Base-by-base conservation (phyloP, 2,329 filamentous ascomycete species). In the Penicillium capsulatum region DNA sequence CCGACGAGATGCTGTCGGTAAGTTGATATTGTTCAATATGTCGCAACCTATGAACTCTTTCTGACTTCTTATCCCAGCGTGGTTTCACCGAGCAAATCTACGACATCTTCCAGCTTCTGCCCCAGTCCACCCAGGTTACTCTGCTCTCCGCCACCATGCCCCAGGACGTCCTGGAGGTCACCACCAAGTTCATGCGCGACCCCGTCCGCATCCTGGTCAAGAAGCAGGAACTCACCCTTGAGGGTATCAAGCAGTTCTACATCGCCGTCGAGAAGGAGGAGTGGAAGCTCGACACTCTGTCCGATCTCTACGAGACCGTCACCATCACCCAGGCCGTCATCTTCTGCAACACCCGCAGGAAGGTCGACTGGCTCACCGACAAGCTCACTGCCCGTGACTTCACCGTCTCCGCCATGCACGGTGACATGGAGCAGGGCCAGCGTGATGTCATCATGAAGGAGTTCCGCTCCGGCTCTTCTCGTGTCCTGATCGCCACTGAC, bases 121-220 rank as follows among this genome's bases (percentile, higher is more conserved):
- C 92, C 11, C 92, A 90, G 17, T 89, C 91, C 4, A 98, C 92
- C 1, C 92, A 98, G 68, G 92, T 97, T n/a, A 92, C 97, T 2
- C 88, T 98, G 17, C 88, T 98, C 54, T 95, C 88, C 38, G 92
- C 92, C 50, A 98, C 92, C 3, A 82, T 98, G 22, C 92, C 92
- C 31, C 94, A 97, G 74, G 92, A 98, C 62, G 92, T 98, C 14
- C 80, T 98, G 37, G 91, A 97, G 68, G 95, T 98, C 86, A 98
- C 92, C 20, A 97, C 91, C 54, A 97, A 97, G 69, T 98, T 98
- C 77, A 98, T 98, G 92, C 90, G 90, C 83, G 92, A 97, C 68
- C 52, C 52, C 50, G 47, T 55, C 49, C 52, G 52, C 40, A 55
- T 55, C 51, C 47, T 55, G 41, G 52, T 55, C 51, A 55, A 55